phyloP scores from a whole-genome alignment of 2,329 filamentous ascomycete species.

The Arthrobotrys megalospora region DNA sequence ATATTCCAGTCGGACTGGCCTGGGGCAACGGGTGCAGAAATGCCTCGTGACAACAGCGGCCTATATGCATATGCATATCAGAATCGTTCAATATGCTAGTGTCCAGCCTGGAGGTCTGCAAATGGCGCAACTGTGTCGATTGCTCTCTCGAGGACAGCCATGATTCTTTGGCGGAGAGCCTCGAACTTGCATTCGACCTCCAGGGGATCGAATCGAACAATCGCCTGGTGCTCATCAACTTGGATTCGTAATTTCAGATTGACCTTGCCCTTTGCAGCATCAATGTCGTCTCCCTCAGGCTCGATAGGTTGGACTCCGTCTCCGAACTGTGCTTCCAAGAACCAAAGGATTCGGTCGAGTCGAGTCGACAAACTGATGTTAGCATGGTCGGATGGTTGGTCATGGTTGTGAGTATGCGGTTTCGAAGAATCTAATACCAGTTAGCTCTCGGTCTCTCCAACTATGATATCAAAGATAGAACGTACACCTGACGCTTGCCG shows the following conservation, averaged over 20 bases:
- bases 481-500: conserved; percentile 91
- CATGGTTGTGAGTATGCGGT: conserved; percentile 71
- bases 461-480: conserved; percentile 59
- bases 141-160: conserved; percentile 89
- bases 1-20: conserved; percentile 3
- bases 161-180: conserved; percentile 85
- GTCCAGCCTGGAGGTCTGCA: conserved; percentile 58
- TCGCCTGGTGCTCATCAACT: conserved; percentile 88
- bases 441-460: conserved; percentile 68
- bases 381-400: conserved; percentile 79
- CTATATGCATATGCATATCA: conserved; percentile 12
- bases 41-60: conserved; percentile 17
- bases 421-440: conserved; percentile 68
- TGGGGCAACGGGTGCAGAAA: not conserved
- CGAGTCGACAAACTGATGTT: conserved; percentile 81
- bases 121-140: conserved; percentile 88
- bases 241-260: conserved; percentile 72
- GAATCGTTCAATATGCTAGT: conserved; percentile 1
- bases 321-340: conserved; percentile 97
- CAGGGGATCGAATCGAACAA: conserved; percentile 91
- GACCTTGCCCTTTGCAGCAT: conserved; percentile 67
- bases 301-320: conserved; percentile 85
- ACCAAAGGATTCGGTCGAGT: conserved; percentile 89
- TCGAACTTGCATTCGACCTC: conserved; percentile 88
- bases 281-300: conserved; percentile 70